These are phyloP conservation scores for Batrachochytrium dendrobatidis DNA, from an alignment of 371 early-diverging fungal species.

Conservation along the genomic window DNA sequence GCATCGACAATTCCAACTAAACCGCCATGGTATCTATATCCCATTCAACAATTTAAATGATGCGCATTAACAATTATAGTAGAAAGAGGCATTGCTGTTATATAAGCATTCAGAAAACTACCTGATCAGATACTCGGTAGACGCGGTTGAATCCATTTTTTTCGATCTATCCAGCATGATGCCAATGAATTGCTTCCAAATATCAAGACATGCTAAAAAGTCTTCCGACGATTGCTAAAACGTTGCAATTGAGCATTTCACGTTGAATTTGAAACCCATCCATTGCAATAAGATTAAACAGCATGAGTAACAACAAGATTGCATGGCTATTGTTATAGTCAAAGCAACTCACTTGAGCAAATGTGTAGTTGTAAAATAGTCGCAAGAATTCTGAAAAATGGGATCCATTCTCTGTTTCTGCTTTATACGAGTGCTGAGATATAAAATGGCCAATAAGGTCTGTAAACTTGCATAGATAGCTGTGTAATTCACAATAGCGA, in stretches of 20 bases:
- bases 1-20: background rate
- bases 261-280: no score
- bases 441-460: background rate
- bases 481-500: background rate
- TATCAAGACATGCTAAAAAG: background rate
- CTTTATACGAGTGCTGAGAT: background rate
- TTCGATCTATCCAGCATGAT: background rate
- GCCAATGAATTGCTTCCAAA: background rate
- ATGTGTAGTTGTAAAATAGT: background rate
- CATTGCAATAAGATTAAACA: no score
- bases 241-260: no score
- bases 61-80: no score
- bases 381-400: background rate
- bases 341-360: background rate
- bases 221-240: background rate
- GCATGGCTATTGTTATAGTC: no score
- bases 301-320: no score
- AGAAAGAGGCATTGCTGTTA: background rate
- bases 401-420: background rate
- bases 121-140: background rate
- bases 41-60: no score
- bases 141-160: background rate
- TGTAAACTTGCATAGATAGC: background rate
- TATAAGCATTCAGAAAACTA: background rate
- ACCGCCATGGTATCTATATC: slow-evolving; percentile 3